Conservation (phyloP, 192 early-diverging fungal species). For the Borealophlyctis nickersoniae region DNA sequence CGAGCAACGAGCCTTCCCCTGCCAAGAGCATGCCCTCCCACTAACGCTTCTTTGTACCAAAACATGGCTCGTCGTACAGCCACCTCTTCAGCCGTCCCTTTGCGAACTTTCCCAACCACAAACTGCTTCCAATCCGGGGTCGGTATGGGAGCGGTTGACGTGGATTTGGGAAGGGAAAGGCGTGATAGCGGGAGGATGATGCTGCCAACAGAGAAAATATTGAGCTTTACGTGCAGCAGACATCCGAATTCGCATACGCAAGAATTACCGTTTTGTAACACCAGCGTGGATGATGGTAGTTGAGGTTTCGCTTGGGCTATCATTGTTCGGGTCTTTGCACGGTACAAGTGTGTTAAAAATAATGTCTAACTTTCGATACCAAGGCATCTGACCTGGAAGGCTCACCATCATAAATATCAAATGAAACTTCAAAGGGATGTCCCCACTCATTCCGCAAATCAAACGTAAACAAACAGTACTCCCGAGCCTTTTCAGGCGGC, state of each 20-base stretch:
- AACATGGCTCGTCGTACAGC: slow-evolving; percentile 56
- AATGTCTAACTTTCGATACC: background rate
- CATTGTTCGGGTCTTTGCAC: background rate
- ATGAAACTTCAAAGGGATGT: slow-evolving; percentile 67
- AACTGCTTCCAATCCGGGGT: slow-evolving; percentile 73
- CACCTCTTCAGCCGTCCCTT: slow-evolving; percentile 52
- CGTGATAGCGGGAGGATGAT: slow-evolving; percentile 67
- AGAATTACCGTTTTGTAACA: slow-evolving; percentile 42
- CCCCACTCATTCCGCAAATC: slow-evolving; percentile 75
- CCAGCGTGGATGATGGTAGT: slow-evolving; percentile 41
- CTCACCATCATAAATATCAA: slow-evolving; percentile 64
- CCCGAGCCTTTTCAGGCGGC: slow-evolving; percentile 13
- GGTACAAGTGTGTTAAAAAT: background rate
- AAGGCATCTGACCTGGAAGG: background rate
- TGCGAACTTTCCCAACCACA: slow-evolving; percentile 61
- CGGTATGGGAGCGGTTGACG: slow-evolving; percentile 59
- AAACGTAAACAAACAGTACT: slow-evolving; percentile 74
- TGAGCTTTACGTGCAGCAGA: background rate
- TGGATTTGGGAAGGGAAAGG: slow-evolving; percentile 49
- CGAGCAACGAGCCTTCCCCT: slow-evolving; percentile 38
- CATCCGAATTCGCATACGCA: background rate
- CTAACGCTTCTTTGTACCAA: slow-evolving; percentile 71
- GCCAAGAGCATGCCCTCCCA: slow-evolving; percentile 41
- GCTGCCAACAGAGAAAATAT: slow-evolving; percentile 25
- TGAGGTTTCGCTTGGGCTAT: slow-evolving; percentile 14